phyloP scores from a whole-genome alignment of 2,329 filamentous ascomycete species.

The Aureobasidium mangrovei region DNA sequence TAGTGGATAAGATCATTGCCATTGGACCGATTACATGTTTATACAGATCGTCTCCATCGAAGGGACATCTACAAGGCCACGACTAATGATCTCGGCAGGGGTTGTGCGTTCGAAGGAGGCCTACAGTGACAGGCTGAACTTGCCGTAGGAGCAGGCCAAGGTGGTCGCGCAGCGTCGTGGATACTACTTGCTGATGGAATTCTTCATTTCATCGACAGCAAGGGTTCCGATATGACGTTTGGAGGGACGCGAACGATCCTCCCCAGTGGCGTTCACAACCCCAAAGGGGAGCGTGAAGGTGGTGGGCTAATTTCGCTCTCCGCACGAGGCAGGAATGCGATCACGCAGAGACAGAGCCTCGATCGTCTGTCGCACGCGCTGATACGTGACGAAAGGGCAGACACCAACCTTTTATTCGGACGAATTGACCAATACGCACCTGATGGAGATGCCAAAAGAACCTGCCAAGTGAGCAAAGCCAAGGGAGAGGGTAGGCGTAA shows the following conservation, averaged over 20 bases:
- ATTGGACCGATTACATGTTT: constrained; percentile 14
- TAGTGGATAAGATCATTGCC: background rate
- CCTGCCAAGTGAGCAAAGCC: constrained; percentile 14
- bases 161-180: constrained; percentile 5
- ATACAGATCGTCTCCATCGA: constrained; percentile 10
- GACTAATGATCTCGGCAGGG: constrained; percentile 12
- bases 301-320: constrained; percentile 13
- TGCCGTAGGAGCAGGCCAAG: constrained; percentile 4
- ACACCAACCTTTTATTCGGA: constrained; percentile 8
- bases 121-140: constrained; percentile 12
- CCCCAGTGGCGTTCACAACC: background rate
- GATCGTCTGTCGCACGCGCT: constrained; percentile 1
- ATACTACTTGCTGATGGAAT: constrained; percentile 9
- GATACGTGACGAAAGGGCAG: constrained; percentile 1
- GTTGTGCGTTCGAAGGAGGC: constrained; percentile 1
- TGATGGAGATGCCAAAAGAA: background rate
- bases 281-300: constrained; percentile 9
- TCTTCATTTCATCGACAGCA: constrained; percentile 13
- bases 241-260: background rate
- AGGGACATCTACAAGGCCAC: constrained; percentile 11
- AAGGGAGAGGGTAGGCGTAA: constrained; percentile 9
- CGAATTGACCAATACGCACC: background rate
- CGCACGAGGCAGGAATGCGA: constrained; percentile 13
- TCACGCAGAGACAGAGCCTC: constrained; percentile 2
- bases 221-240: constrained; percentile 13